Evolutionary conservation across 805 yeast genomes (phyloP), one percentile per base, ranked within the genome.

Genomic region (Grigorovia transvaalensis): DNA sequence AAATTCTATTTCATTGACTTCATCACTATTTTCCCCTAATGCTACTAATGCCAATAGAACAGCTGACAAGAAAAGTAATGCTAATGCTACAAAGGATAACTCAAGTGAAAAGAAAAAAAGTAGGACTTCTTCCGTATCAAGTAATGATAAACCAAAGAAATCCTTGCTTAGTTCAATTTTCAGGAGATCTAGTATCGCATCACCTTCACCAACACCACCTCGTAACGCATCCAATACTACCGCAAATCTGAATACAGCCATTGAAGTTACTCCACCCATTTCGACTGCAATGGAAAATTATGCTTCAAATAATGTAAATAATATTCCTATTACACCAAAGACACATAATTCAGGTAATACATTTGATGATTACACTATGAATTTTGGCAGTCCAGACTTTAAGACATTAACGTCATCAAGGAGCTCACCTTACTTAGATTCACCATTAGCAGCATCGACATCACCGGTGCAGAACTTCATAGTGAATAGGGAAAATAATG

Each of bases 161-260:
- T 63, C 67, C 17, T 49, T 63, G 20, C 60, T 62, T 35, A 60
- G 61, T 18, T 61, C 66, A 11, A 35, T 63, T 23, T 65, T 64
- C 51, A 60, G 65, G 13, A 59, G 60, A 48, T 59, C 53, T 46
- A 51, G 52, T 3, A 45, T 20, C 20, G 9, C n/a, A 27, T 20
- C 29, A 7, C 17, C 50, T 29, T 13, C 35, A 7, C 4, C 35
- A 13, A 4, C 27, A 18, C 30, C 38, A 11, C 9, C 9, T 33
- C 38, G 38, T 33, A 33, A 13, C 38, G 15, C 9, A 2, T 13
- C 12, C 8, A n/a, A 20, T 27, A 9, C 46, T 11, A 41, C 7
- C 12, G 19, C 33, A 19, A 17, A 17, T 12, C 11, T 8, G 38
- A 13, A 18, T 30, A n/a, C 46, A 19, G 19, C 29, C 11, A 20